Evolutionary conservation across 2,329 filamentous ascomycete species (phyloP).

Genomic region (Colletotrichum orbiculare): DNA sequence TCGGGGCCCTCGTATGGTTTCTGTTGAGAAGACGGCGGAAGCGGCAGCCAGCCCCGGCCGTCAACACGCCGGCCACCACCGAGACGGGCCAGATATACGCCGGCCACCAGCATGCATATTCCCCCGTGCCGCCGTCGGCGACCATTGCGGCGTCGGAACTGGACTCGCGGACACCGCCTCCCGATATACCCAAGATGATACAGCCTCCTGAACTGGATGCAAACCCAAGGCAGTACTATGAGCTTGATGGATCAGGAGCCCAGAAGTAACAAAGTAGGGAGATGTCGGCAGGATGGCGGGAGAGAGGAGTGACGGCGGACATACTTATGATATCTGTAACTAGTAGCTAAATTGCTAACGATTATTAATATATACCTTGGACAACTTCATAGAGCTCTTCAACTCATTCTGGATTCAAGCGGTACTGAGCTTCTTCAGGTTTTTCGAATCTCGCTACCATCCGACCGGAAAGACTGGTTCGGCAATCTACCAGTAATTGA

Average conservation of each 20-base stretch:
- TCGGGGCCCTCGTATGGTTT: slow-evolving; percentile 53
- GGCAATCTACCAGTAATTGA: too few species aligned
- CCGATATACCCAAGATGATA: slow-evolving; percentile 22
- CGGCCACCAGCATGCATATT: slow-evolving; percentile 17
- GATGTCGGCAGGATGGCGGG: too few species aligned
- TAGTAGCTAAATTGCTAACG: not conserved
- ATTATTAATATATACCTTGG: too few species aligned
- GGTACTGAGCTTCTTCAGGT: too few species aligned
- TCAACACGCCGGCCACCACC: slow-evolving; percentile 21
- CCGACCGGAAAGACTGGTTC: too few species aligned
- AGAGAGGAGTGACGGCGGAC: not conserved
- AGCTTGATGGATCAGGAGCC: slow-evolving; percentile 30
- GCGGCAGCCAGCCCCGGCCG: slow-evolving; percentile 41
- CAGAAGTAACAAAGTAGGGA: slow-evolving; percentile 1
- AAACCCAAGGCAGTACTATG: slow-evolving; percentile 19
- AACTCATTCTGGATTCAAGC: too few species aligned
- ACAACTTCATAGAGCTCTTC: too few species aligned
- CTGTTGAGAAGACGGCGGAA: slow-evolving; percentile 50
- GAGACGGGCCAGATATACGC: slow-evolving; percentile 18
- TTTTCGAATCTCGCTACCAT: too few species aligned
- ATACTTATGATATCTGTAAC: slow-evolving; percentile 8
- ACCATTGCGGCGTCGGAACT: slow-evolving; percentile 26
- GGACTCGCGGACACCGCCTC: slow-evolving; percentile 8
- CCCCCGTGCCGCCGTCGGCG: slow-evolving; percentile 15
- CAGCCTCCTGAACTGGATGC: slow-evolving; percentile 24